These are phyloP conservation scores for Parietichytrium sp. DNA, from an alignment of 108 stramenopile species.

Conservation along the genomic window DNA sequence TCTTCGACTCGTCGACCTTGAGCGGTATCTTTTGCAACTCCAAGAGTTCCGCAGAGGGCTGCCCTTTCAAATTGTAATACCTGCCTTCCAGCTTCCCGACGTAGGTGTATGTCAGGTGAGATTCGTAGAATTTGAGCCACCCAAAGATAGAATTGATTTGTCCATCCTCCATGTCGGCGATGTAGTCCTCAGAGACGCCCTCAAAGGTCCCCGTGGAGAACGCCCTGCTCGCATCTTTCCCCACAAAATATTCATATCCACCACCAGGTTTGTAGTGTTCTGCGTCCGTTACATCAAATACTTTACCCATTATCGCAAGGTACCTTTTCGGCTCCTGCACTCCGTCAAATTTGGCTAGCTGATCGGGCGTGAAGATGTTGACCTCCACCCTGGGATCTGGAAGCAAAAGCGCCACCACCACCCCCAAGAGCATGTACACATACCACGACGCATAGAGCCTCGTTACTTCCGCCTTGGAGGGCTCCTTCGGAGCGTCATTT, in stretches of 20 bases:
- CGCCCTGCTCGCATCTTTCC: neutral
- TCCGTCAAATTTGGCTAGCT: constrained; percentile 18
- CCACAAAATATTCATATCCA: constrained; percentile 10
- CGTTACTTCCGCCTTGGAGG: neutral
- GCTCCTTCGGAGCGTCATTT: too few relatives aligned
- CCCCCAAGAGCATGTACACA: neutral
- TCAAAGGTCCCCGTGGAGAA: neutral
- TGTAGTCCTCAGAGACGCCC: neutral
- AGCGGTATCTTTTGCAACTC: neutral
- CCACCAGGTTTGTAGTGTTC: neutral
- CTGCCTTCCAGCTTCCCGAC: neutral
- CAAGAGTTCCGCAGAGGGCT: neutral
- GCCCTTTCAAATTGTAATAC: neutral
- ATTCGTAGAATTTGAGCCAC: constrained; percentile 16
- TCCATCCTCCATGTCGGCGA: neutral
- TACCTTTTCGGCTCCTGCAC: neutral
- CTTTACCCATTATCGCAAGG: neutral
- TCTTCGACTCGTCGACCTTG: neutral
- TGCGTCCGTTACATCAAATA: neutral
- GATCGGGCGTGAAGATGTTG: neutral
- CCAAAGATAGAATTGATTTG: neutral
- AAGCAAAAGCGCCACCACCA: neutral
- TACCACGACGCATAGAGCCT: neutral
- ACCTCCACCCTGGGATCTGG: neutral
- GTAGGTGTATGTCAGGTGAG: neutral